Conservation (phyloP, 805 yeast species). For the Saturnispora ahearnii region DNA sequence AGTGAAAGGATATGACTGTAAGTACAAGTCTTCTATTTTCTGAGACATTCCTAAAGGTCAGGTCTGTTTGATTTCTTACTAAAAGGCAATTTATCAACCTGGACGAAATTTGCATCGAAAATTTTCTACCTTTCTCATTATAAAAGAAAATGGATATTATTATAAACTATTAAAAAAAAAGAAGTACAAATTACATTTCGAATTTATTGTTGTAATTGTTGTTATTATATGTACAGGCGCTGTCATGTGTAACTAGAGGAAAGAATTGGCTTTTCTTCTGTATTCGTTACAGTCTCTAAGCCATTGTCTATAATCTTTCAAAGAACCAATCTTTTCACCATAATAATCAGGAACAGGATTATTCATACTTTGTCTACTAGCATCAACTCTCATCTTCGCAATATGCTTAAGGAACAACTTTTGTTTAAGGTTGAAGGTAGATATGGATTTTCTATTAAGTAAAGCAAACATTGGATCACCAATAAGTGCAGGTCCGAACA, state of each 20-base stretch:
- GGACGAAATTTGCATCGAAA: no score
- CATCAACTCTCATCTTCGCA: conserved; percentile 78
- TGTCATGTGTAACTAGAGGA: conserved; percentile 33
- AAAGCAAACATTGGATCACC: conserved; percentile 65
- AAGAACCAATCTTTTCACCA: conserved; percentile 87
- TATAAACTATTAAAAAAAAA: neutral
- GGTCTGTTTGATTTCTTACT: no score
- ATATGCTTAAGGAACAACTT: conserved; percentile 66
- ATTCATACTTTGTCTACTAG: conserved; percentile 77
- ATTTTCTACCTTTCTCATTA: no score
- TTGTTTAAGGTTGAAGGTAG: conserved; percentile 51
- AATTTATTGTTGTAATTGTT: no score
- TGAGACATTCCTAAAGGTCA: conserved; percentile 2
- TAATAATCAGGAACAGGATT: conserved; percentile 99
- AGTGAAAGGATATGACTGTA: conserved; percentile 76
- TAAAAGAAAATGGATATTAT: neutral
- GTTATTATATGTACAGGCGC: neutral
- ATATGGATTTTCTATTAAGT: conserved; percentile 38
- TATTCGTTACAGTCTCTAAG: conserved; percentile 89
- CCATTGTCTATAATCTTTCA: conserved; percentile 90
- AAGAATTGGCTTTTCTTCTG: conserved; percentile 71
- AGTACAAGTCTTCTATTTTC: conserved; percentile 42
- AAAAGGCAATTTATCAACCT: no score
- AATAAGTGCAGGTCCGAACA: conserved; percentile 67
- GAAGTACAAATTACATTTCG: no score